Base-by-base conservation (phyloP, 768 basidiomycete genomes). In the Fomitopsis pulvina region DNA sequence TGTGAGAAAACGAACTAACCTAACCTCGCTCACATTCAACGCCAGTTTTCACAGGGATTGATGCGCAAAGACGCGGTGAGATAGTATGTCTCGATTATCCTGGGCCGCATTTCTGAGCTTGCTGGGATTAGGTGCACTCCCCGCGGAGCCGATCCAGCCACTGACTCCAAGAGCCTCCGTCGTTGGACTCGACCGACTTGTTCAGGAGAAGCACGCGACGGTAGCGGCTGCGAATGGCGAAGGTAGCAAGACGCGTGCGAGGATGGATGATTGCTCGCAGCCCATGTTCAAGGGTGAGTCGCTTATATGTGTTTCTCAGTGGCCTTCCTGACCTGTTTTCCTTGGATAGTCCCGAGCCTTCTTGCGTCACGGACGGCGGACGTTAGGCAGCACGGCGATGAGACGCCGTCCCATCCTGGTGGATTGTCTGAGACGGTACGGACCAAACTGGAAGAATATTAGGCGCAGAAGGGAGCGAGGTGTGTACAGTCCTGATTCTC, bases 401-500 rank as follows among this genome's bases (percentile, higher is more conserved):
- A 96, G 57, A 98, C 95, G 0, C 95, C 95, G 0, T 95, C 94
- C 18, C 89, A 94, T 63, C 85, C 90, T 2, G 87, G 90, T 32
- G 95, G 95, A 16, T 70, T 99, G 18, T 88, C 91, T 1, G 87
- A 90, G 25, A 69, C 72, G 1, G 91, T 84, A 12, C 72, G 84
- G 20, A 72, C 76, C 55, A 69, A 78, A 51, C 68, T 97, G 26
- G 92, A 93, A 50, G 93, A 94, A 55, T 68, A 91, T 59, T n/a
- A 75, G 87, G 51, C 75, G 74, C 53, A 79, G 76, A 50, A 71
- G 79, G 51, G 88, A 92, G 25, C 69, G 75, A 69, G 87, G 88
- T 83, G 48, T n/a, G 59, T 46, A n/a, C n/a, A n/a, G n/a, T n/a
- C n/a, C n/a, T n/a, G n/a, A n/a, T n/a, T n/a, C n/a, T n/a, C n/a